These are phyloP conservation scores for Scutellaria galericulata DNA, from an alignment of 257 asterid species.

Conservation along the genomic window DNA sequence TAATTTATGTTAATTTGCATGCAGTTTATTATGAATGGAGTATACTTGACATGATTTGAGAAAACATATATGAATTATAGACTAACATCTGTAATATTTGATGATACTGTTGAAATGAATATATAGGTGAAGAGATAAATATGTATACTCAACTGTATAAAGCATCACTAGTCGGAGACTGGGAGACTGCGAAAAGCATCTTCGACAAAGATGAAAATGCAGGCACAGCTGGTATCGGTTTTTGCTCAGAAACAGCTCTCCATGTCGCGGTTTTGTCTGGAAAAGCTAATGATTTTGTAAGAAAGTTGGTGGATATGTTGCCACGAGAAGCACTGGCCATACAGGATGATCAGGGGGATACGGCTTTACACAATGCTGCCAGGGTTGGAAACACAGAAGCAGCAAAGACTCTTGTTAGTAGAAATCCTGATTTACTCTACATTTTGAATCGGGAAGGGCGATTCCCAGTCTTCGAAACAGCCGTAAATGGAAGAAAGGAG, in stretches of 20 bases:
- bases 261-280: not conserved
- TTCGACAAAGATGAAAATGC: too few relatives aligned
- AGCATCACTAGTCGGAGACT: not conserved
- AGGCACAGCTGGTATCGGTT: not conserved
- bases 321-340: not conserved
- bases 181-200: not conserved
- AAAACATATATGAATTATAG: too few relatives aligned
- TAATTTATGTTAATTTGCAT: too few relatives aligned
- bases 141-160: not conserved
- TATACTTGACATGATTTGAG: too few relatives aligned
- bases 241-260: constrained; percentile 7
- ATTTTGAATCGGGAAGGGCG: not conserved
- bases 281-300: constrained; percentile 15
- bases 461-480: not conserved
- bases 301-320: not conserved
- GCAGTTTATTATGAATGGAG: too few relatives aligned
- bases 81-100: too few relatives aligned
- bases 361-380: constrained; percentile 28
- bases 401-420: not conserved
- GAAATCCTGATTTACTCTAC: not conserved
- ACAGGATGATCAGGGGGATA: not conserved
- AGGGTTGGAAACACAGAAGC: constrained; percentile 27
- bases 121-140: too few relatives aligned
- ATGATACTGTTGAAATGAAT: too few relatives aligned
- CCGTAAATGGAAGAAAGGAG: not conserved